Conservation (phyloP, 192 early-diverging fungal genomes). For the Backusella circina region DNA sequence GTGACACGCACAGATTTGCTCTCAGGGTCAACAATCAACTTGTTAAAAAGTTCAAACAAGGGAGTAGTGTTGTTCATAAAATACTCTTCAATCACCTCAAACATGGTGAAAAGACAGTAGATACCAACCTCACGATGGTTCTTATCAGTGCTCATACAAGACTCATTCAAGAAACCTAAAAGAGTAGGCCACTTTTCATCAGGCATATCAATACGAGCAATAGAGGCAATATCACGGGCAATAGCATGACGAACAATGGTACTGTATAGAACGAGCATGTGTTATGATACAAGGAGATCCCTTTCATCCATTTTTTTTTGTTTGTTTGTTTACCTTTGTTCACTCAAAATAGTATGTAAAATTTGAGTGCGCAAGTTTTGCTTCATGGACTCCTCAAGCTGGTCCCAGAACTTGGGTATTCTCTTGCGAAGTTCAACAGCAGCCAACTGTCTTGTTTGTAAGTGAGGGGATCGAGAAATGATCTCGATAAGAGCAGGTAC, state of each 20-base stretch:
- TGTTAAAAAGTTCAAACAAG: constrained; percentile 71
- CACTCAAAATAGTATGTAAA: constrained; percentile 65
- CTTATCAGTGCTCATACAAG: constrained; percentile 66
- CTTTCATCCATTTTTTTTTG: background rate
- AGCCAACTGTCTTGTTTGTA: constrained; percentile 78
- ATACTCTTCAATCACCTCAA: constrained; percentile 78
- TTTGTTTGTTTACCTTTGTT: constrained; percentile 65
- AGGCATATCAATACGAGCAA: constrained; percentile 78
- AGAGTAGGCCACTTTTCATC: constrained; percentile 75
- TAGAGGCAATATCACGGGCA: constrained; percentile 81
- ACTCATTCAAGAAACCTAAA: constrained; percentile 74
- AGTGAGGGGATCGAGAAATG: constrained; percentile 54
- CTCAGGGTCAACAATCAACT: constrained; percentile 76
- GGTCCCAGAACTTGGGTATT: constrained; percentile 70
- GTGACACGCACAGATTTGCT: constrained; percentile 75
- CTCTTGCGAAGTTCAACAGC: constrained; percentile 88
- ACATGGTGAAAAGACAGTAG: constrained; percentile 81
- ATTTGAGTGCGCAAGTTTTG: constrained; percentile 62
- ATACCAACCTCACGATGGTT: constrained; percentile 84
- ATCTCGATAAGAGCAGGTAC: constrained; percentile 80
- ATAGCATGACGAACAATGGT: constrained; percentile 69
- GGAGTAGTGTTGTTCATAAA: constrained; percentile 58
- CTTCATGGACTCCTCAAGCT: constrained; percentile 53
- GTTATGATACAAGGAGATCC: background rate
- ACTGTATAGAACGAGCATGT: constrained; percentile 28